phyloP scores from a whole-genome alignment of 371 early-diverging fungal genomes.

The Circinella umbellata region DNA sequence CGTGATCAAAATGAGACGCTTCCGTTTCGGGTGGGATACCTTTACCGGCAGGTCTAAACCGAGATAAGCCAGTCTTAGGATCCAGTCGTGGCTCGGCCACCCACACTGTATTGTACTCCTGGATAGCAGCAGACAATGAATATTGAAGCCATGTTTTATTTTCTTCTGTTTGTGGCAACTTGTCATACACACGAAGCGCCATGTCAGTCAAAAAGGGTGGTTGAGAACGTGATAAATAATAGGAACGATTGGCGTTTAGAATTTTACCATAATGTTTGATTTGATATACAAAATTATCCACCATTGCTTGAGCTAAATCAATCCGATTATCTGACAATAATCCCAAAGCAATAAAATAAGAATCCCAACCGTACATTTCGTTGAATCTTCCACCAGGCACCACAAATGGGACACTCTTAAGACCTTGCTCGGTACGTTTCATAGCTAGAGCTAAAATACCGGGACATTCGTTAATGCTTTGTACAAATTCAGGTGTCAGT shows the following conservation, averaged over 20 bases:
- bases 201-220: slow-evolving; percentile 98
- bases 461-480: slow-evolving; percentile 85
- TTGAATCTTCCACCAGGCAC: slow-evolving; percentile 99
- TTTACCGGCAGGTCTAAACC: slow-evolving; percentile 87
- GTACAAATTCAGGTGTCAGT: slow-evolving; percentile 91
- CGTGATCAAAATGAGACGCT: slow-evolving; percentile 90
- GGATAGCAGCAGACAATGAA: slow-evolving; percentile 79
- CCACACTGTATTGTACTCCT: slow-evolving; percentile 95
- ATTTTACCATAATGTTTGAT: slow-evolving; percentile 98
- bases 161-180: slow-evolving; percentile 54
- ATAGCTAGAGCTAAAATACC: slow-evolving; percentile 92
- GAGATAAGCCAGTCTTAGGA: slow-evolving; percentile 75
- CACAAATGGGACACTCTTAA: slow-evolving; percentile 89
- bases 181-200: slow-evolving; percentile 82
- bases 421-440: slow-evolving; percentile 55
- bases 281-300: slow-evolving; percentile 95
- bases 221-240: slow-evolving; percentile 95
- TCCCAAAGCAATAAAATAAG: slow-evolving; percentile 93
- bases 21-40: slow-evolving; percentile 99
- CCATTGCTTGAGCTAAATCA: slow-evolving; percentile 91
- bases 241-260: slow-evolving; percentile 96
- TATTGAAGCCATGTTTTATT: slow-evolving; percentile 82
- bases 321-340: slow-evolving; percentile 83
- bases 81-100: slow-evolving; percentile 83
- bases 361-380: slow-evolving; percentile 99